Base-by-base conservation (phyloP, 805 yeast genomes). In the Blastobotrys robertii region DNA sequence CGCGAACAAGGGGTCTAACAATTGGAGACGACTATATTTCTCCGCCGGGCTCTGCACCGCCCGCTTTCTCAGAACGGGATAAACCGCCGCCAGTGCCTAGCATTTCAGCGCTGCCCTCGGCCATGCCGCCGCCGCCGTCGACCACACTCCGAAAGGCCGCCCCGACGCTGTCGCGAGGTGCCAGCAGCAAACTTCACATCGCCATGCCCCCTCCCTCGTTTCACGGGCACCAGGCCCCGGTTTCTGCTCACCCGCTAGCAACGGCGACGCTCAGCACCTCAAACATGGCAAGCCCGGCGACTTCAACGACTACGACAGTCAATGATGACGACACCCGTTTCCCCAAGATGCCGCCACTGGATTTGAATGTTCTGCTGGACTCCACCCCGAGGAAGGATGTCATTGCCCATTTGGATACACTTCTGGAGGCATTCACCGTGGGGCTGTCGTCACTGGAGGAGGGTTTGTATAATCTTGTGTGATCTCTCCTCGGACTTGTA, bases 291-390 rank as follows among this genome's bases (percentile, higher is more conserved):
- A 10, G 29, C 29, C 3, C 40, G 30, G 34, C 29, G 14, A 11
- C 38, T 13, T 16, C 38, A 35, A 19, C 38, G 22, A 22, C 38
- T 10, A 15, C 38, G 16, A 10, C 13, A 15, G 19, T 12, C 30
- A 33, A 14, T 8, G 22, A 29, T 22, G 34, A 32, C 6, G 37
- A 34, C 8, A 9, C 11, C 3, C 25, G 22, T 8, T 48, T 51
- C 41, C 55, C 55, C 9, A 37, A 49, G 5, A 47, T 59, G 36
- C 69, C 69, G 6, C 48, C 45, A 14, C 41, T 67, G 11, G 65
- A 67, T 48, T 35, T 61, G 45, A 45, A 52, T 28, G 54, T 64
- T 40, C 49, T 68, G 47, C 48, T 64, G 38, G 70, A 68, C 47
- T 52, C 60, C 31, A 59, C 68, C 6, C 64, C 69, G 2, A 52